Evolutionary conservation across 495 filamentous ascomycete species (phyloP), one percentile per base, ranked within the genome.

Genomic region (Cercophora sp.): DNA sequence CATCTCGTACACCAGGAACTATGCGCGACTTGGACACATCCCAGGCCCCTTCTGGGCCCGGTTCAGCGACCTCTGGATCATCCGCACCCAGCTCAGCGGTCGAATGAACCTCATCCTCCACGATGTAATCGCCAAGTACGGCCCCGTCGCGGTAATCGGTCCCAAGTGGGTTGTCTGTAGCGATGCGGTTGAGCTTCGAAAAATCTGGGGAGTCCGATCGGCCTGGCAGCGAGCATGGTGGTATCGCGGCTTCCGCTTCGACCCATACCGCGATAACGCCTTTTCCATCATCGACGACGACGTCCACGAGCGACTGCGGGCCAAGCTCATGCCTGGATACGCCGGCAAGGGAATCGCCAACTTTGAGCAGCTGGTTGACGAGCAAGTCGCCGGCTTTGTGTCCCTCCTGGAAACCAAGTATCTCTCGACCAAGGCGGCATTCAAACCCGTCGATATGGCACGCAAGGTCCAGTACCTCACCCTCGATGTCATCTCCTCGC

Each of bases 381-480:
- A 59, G 3, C 62, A 67, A 20, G 54, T 80, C 11, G 32, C 44
- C 5, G 60, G 64, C 6, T 60, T 80, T 5, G 46, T 80, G 37
- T 27, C 56, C 13, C 69, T 80, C 3, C 64, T 81, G 31, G 51
- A 64, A 8, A 49, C 39, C 27, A 76, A 76, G 40, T 78, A 77
- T 54, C 13, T 74, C 16, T 76, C 75, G 5, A 68, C 62, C 6
- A 53, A 63, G 23, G 52, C 52, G 8, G 45, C 61, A 3, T 63
- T 58, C 41, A 49, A 52, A n/a, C 69, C 71, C 0, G 45, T 82
- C 34, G 76, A 81, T 52, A 63, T 82, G 9, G 67, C 67, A 4
- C 61, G 56, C 8, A 72, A 61, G 36, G 60, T 63, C 1, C 66
- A 67, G 36, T 74, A 61, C 53, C 62, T 77, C 37, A 63, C 73